Base-by-base conservation (phyloP, 805 yeast genomes). In the Wickerhamiella allomyrinae region DNA sequence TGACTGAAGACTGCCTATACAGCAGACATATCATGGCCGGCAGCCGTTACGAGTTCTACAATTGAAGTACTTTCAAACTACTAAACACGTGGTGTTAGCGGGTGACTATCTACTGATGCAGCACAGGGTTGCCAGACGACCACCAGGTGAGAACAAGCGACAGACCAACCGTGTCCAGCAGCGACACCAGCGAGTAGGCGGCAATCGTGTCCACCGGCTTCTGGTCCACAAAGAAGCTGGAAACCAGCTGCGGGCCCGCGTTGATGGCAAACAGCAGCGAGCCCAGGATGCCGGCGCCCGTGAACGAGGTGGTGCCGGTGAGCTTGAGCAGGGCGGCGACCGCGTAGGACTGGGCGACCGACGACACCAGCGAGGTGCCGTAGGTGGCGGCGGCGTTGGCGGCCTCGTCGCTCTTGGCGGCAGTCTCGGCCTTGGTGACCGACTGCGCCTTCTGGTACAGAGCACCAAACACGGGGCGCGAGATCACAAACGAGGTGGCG, bases 111-210 rank as follows among this genome's bases (percentile, higher is more conserved):
- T 31, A 31, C 34, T 31, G 34, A 21, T 19, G 34, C 20, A 31
- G 34, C 21, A 31, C 34, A 11, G 34, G 34, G 5, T 3, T 15
- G 21, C 34, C 34, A 3, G 20, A 17, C 20, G 34, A 31, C 60
- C 62, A 60, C 66, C 66, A 61, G 46, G 60, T 59, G 39, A 65
- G 55, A 19, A 57, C 55, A 27, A 60, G 51, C 5, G 69, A 52
- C 29, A 65, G 55, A 14, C 69, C 69, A 22, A 65, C 66, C 21
- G 69, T 64, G 54, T 65, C 68, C 21, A 65, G 50, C 29, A 63
- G 43, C 40, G 61, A 52, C 14, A 58, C 50, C 14, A 56, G 59
- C 24, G 50, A 41, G 46, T 54, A 50, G 40, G 61, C 57, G 22
- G 57, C 49, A 23, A 65, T 42, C 24, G 56, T 54, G 45, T 65